Evolutionary conservation across 1,139 yeast species (phyloP).

Genomic region (Kodamaea sp.): DNA sequence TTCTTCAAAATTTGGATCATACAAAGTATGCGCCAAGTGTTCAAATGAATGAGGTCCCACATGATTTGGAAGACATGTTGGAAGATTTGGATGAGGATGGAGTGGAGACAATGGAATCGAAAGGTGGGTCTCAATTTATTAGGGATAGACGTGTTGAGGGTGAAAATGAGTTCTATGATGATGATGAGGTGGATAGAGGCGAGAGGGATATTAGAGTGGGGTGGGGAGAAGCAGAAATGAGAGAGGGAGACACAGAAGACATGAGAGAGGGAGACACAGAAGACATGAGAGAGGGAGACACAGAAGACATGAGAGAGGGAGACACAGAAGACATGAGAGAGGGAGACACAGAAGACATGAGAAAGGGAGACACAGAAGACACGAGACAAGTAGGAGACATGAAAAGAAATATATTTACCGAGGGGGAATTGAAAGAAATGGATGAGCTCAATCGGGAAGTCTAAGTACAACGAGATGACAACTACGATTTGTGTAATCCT

Average conservation of each 20-base stretch:
- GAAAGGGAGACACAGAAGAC: neutral
- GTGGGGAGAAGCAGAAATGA: neutral
- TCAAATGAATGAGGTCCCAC: conserved; percentile 86
- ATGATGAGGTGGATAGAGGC: conserved; percentile 49
- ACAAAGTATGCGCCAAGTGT: conserved; percentile 95
- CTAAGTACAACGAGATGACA: neutral
- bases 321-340: neutral
- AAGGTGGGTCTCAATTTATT: conserved; percentile 86
- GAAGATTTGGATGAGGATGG: conserved; percentile 83
- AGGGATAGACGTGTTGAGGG: conserved; percentile 68
- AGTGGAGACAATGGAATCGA: conserved; percentile 70
- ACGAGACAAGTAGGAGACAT: neutral
- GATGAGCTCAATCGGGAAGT: conserved; percentile 26
- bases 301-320: neutral
- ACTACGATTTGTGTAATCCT: neutral
- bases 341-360: neutral
- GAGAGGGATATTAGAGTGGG: conserved; percentile 24
- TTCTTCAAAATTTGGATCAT: conserved; percentile 73
- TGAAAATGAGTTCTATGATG: conserved; percentile 65
- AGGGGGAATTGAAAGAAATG: conserved; percentile 37
- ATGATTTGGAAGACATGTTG: conserved; percentile 65
- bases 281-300: neutral
- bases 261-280: neutral
- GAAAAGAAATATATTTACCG: conserved; percentile 11
- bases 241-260: neutral